Evolutionary conservation across 2,329 filamentous ascomycete species (phyloP), one percentile per base, ranked within the genome.

Genomic region (Grosmannia serpens): DNA sequence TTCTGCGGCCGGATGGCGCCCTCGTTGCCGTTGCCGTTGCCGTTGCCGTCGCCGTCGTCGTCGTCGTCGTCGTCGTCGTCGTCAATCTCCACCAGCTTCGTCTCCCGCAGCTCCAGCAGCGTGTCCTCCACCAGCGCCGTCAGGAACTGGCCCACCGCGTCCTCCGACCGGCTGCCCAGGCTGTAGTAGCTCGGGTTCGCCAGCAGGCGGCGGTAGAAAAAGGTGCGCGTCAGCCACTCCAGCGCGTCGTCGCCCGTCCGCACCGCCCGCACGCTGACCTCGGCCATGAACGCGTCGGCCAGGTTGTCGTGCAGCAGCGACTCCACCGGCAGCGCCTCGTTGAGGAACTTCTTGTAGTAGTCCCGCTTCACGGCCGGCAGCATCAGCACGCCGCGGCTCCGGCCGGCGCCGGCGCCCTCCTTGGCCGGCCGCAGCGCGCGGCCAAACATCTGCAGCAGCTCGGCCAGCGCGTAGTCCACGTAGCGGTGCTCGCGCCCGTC

Each of bases 311-410:
- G 89, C 35, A 99, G 79, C 70, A 96, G 91, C 63, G 90, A 96
- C 74, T 99, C 94, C 27, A 99, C 90, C 0, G 94, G 94, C 49
- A 99, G 77, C 24, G 94, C 94, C 71, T 99, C 95, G 66, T 94
- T 92, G 64, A 99, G 75, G 77, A 99, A 99, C 74, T 99, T 99
- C 75, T 94, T 95, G 81, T 97, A 99, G 73, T 96, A 99, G 62
- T 96, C 91, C 44, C 94, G 86, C 79, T 95, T 96, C 53, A 95
- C 90, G 22, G 88, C 86, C 3, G 92, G 91, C 13, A 96, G 84
- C 94, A 99, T 97, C 51, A 99, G 79, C n/a, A 99, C 89, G 64
- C 92, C 95, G 62, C 89, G 89, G 52, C 88, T 87, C 59, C 87
- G 89, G 44, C 89, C 88, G 2, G 17, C 31, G 8, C 24, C 41